Evolutionary conservation across 495 filamentous ascomycete species (phyloP), one percentile per base, ranked within the genome.

Genomic region (Neurospora terricola): DNA sequence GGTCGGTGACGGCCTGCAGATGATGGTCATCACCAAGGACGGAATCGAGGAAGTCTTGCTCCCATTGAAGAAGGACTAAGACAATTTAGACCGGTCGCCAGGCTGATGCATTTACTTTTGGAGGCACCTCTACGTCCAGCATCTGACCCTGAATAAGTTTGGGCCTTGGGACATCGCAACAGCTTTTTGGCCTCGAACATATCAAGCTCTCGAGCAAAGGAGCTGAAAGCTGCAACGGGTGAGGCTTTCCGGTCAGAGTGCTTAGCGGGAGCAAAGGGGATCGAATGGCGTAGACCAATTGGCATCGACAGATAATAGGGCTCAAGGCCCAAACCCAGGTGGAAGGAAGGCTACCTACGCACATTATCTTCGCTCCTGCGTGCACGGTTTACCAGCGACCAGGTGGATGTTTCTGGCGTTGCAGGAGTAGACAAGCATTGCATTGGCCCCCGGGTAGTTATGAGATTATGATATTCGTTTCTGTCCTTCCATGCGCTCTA

Each of bases 1-100:
- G 86, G 96, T 98, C 72, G 96, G 96, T 80, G 96, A 99, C 87
- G 91, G 92, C 48, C 82, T 99, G 83, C 96, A 98, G 86, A 93
- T 97, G 90, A 88, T 98, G 87, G 87, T 97, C 73, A 91, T 97
- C 76, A 97, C 94, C 38, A 88, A 86, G 81, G 86, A 92, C 66
- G 96, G 96, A 7, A 92, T 98, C 78, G 88, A 97, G 86, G 96
- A 98, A 84, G 87, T 90, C 45, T 90, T 89, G 77, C 84, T 88
- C 68, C 91, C 91, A 11, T 84, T 99, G 85, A 99, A 99, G 91
- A 91, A 90, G 84, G 96, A 99, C 83, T 83, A 76, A 74, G 42
- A 69, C 21, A 8, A 12, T 16, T 16, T 18, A 36, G 21, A 43
- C 39, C 10, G 23, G 36, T 14, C 21, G n/a, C 34, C 30, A 30